These are phyloP conservation scores for Aspergillus oerlinghausenensis DNA, from an alignment of 2,329 filamentous ascomycete genomes.

Conservation along the genomic window DNA sequence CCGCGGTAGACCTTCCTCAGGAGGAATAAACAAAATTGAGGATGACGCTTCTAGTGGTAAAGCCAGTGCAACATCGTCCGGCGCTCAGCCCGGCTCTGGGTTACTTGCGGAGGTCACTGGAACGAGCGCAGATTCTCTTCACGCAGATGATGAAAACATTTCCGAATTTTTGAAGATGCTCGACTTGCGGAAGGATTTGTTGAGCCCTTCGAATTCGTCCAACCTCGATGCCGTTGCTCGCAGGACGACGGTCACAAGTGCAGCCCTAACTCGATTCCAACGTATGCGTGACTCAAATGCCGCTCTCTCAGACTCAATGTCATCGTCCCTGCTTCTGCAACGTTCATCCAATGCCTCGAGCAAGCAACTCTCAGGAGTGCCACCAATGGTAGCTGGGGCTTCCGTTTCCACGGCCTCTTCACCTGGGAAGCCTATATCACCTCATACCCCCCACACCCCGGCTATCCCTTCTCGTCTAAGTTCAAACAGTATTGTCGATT, in stretches of 20 bases:
- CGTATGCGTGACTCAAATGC: conserved; percentile 86
- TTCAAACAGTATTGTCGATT: conserved; percentile 79
- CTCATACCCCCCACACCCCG: conserved; percentile 86
- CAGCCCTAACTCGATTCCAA: conserved; percentile 79
- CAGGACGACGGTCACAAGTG: conserved; percentile 71
- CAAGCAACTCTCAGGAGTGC: conserved; percentile 65
- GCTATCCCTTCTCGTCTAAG: conserved; percentile 91
- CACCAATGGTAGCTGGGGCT: conserved; percentile 58
- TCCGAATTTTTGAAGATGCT: conserved; percentile 87
- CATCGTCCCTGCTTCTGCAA: conserved; percentile 79
- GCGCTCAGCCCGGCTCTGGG: conserved; percentile 67
- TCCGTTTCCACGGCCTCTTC: conserved; percentile 83
- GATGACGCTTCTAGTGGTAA: conserved; percentile 57
- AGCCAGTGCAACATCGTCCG: conserved; percentile 48
- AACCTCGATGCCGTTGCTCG: conserved; percentile 65
- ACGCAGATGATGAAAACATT: conserved; percentile 85
- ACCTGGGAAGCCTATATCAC: conserved; percentile 82
- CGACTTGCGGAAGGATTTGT: conserved; percentile 82
- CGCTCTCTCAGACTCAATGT: conserved; percentile 86
- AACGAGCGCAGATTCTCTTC: conserved; percentile 61
- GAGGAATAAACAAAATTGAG: conserved; percentile 58
- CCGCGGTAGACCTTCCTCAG: conserved; percentile 70
- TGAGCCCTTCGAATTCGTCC: conserved; percentile 55
- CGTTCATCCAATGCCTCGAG: conserved; percentile 74
- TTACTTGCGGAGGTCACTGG: conserved; percentile 66